These are phyloP conservation scores for Datisca glomerata DNA, from an alignment of 306 rosid genomes.

Conservation along the genomic window DNA sequence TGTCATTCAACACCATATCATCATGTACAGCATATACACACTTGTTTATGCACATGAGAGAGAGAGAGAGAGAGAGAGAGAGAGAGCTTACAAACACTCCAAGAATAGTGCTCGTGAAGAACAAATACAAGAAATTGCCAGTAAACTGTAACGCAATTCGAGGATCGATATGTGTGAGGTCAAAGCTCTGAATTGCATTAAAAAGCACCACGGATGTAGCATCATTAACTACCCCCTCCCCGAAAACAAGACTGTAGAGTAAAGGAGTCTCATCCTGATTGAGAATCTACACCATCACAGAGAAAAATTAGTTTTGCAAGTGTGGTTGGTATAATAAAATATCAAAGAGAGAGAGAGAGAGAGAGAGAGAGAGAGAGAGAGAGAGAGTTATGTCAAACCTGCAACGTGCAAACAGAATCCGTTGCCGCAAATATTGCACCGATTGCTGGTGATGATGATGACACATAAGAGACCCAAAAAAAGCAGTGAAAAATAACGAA, in stretches of 20 bases:
- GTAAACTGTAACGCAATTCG: constrained; percentile 43
- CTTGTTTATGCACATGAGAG: neutral
- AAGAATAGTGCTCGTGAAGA: constrained; percentile 64
- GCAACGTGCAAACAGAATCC: constrained; percentile 98
- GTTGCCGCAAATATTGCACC: constrained; percentile 98
- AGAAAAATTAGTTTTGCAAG: constrained; percentile 11
- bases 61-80: neutral
- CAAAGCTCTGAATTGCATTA: constrained; percentile 91
- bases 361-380: constrained; percentile 6
- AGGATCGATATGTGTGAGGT: constrained; percentile 47
- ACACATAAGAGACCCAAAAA: constrained; percentile 9
- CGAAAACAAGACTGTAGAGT: constrained; percentile 93
- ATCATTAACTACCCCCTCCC: constrained; percentile 97
- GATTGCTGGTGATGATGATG: constrained; percentile 48
- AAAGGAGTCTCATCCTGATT: constrained; percentile 97
- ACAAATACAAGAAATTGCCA: constrained; percentile 75
- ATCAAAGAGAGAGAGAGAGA: neutral
- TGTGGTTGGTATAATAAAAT: constrained; percentile 8
- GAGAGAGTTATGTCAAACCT: constrained; percentile 38
- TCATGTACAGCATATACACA: constrained; percentile 6
- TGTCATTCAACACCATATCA: constrained; percentile 17
- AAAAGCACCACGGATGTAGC: constrained; percentile 98
- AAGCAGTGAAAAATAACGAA: constrained; percentile 4
- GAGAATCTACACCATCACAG: constrained; percentile 56
- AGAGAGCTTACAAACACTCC: constrained; percentile 57